These are phyloP conservation scores for Coemansia sp. DNA, from an alignment of 371 early-diverging fungal genomes.

Conservation along the genomic window DNA sequence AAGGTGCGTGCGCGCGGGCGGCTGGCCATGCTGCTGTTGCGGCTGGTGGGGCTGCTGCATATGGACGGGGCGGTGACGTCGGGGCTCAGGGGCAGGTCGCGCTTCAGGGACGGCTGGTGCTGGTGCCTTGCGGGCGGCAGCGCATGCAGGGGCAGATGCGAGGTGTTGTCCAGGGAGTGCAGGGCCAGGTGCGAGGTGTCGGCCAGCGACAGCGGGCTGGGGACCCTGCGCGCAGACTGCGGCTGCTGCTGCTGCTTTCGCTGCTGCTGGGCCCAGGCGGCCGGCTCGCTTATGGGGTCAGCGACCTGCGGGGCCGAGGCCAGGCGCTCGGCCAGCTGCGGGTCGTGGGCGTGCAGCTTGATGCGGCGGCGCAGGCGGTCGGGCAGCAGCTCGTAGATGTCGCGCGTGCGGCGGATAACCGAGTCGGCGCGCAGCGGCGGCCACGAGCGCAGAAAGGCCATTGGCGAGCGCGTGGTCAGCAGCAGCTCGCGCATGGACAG, in stretches of 20 bases:
- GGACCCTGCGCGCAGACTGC: neutral
- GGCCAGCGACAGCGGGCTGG: neutral
- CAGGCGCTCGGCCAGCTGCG: constrained; percentile 32
- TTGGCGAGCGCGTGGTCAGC: constrained; percentile 68
- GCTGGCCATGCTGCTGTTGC: neutral
- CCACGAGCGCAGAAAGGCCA: constrained; percentile 72
- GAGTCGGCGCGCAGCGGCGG: constrained; percentile 74
- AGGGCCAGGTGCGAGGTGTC: neutral
- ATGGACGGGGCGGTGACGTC: neutral
- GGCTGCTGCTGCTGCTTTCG: neutral
- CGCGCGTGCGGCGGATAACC: constrained; percentile 63
- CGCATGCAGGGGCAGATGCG: neutral
- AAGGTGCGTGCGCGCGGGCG: constrained; percentile 34
- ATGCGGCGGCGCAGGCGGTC: constrained; percentile 19
- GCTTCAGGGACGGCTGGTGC: constrained; percentile 23
- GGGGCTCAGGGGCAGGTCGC: constrained; percentile 33
- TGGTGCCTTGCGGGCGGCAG: neutral
- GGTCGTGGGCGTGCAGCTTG: constrained; percentile 39
- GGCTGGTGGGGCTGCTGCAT: neutral
- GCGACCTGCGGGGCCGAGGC: constrained; percentile 29
- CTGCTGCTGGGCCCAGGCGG: neutral
- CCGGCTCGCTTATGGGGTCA: constrained; percentile 22
- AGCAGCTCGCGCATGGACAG: constrained; percentile 73
- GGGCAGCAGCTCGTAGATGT: constrained; percentile 53
- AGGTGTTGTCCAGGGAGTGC: neutral